These are phyloP conservation scores for Leptosphaerulina australis DNA, from an alignment of 2,329 filamentous ascomycete genomes.

Conservation along the genomic window DNA sequence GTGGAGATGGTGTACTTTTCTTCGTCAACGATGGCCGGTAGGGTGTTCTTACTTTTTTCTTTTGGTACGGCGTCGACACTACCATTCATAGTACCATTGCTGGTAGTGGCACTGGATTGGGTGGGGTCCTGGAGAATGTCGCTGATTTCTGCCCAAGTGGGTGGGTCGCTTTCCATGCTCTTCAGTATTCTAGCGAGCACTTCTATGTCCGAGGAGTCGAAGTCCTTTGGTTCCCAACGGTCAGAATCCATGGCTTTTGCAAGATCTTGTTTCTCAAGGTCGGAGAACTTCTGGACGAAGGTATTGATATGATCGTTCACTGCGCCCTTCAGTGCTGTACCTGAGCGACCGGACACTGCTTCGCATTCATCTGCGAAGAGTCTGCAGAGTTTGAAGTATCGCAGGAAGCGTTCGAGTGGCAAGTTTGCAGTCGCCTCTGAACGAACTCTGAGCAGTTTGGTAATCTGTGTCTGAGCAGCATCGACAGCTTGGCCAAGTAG, in stretches of 20 bases:
- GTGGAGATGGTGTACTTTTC: constrained; percentile 85
- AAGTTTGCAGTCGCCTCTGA: constrained; percentile 74
- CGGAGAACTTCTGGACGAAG: constrained; percentile 74
- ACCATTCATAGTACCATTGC: constrained; percentile 40
- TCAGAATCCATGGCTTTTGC: constrained; percentile 80
- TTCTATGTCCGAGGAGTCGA: constrained; percentile 65
- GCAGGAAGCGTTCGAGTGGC: constrained; percentile 72
- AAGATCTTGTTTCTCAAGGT: constrained; percentile 74
- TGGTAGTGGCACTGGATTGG: constrained; percentile 23
- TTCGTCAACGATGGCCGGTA: constrained; percentile 75
- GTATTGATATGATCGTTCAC: constrained; percentile 83
- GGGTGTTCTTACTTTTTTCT: constrained; percentile 54
- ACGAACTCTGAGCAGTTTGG: constrained; percentile 77
- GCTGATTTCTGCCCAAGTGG: constrained; percentile 67
- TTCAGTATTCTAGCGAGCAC: constrained; percentile 70
- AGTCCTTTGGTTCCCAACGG: constrained; percentile 79
- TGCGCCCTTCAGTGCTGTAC: constrained; percentile 75
- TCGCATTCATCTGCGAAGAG: constrained; percentile 88
- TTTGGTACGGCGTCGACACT: constrained; percentile 36
- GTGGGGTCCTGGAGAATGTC: constrained; percentile 41
- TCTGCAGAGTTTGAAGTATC: constrained; percentile 82
- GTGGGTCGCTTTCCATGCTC: constrained; percentile 72
- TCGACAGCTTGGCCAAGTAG: constrained; percentile 81
- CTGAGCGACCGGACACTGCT: constrained; percentile 78
- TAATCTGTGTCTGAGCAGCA: constrained; percentile 73